Evolutionary conservation across 2,329 filamentous ascomycete species (phyloP).

Genomic region (Alternaria atra): DNA sequence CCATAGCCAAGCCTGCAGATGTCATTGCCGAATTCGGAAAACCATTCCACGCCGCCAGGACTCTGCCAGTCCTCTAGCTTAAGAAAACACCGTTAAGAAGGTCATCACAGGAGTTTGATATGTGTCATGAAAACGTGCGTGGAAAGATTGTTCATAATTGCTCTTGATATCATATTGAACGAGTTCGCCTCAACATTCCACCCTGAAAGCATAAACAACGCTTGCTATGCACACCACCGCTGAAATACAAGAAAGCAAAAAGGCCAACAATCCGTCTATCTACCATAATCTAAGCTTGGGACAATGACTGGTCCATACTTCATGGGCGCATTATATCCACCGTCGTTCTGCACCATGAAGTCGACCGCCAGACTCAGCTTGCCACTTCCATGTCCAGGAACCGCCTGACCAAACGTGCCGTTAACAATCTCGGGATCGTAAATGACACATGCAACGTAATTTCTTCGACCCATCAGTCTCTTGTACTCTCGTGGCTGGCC

Average conservation of each 20-base stretch:
- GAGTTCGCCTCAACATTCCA: not conserved
- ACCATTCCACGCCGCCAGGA: conserved; percentile 20
- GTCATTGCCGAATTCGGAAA: conserved; percentile 34
- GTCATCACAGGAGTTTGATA: not conserved
- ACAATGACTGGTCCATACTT: conserved; percentile 98
- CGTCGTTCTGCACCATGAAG: conserved; percentile 95
- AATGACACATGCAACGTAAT: conserved; percentile 92
- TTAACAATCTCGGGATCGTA: conserved; percentile 86
- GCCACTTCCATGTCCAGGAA: conserved; percentile 52
- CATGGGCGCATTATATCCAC: conserved; percentile 79
- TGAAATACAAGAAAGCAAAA: conserved; percentile 17
- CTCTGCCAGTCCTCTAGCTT: not conserved
- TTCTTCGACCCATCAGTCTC: conserved; percentile 90
- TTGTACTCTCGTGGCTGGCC: conserved; percentile 84
- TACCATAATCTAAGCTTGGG: conserved; percentile 68
- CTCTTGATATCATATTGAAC: conserved; percentile 4
- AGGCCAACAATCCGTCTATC: conserved; percentile 38
- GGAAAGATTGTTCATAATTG: not conserved
- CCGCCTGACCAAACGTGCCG: conserved; percentile 52
- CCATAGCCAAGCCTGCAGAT: conserved; percentile 27
- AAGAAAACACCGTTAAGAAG: not conserved
- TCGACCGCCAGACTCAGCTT: conserved; percentile 88
- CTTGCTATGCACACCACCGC: conserved; percentile 35
- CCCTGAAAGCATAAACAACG: conserved; percentile 16
- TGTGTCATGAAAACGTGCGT: not conserved